Conservation (phyloP, 2,329 filamentous ascomycete genomes). For the Pseudocercospora fijiensis region DNA sequence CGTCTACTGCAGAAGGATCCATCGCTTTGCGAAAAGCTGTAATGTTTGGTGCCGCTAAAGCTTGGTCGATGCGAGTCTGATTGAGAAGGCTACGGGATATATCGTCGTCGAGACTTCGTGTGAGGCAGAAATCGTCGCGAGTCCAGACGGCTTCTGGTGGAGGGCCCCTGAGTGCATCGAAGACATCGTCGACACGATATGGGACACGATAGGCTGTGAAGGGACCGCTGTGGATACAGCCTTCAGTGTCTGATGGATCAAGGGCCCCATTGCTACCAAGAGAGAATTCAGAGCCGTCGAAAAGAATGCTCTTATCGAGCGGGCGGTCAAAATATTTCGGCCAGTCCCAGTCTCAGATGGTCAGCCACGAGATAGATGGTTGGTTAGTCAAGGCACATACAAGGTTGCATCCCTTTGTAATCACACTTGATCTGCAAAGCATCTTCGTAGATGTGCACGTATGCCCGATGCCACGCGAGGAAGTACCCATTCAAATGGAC, state of each 20-base stretch:
- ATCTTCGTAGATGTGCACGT: conserved; percentile 44
- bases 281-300: conserved; percentile 55
- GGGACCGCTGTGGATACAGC: background rate
- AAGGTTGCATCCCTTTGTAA: conserved; percentile 39
- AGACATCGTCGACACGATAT: background rate
- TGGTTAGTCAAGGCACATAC: background rate
- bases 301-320: conserved; percentile 42
- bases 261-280: conserved; percentile 27
- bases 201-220: background rate
- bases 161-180: background rate
- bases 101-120: conserved; percentile 9
- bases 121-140: background rate
- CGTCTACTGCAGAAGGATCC: conserved; percentile 14
- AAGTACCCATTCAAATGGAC: conserved; percentile 21
- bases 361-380: no score
- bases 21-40: conserved; percentile 38
- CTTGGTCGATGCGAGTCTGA: conserved; percentile 27
- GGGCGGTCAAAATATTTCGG: conserved; percentile 39
- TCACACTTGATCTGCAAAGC: conserved; percentile 45
- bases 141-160: background rate
- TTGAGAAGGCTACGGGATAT: background rate
- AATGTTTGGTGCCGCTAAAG: conserved; percentile 28
- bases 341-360: conserved; percentile 15
- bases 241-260: conserved; percentile 11
- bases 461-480: conserved; percentile 44